Evolutionary conservation across 129 eudicot genomes (phyloP), one percentile per base, ranked within the genome.

Genomic region (Flaveria trinervia): DNA sequence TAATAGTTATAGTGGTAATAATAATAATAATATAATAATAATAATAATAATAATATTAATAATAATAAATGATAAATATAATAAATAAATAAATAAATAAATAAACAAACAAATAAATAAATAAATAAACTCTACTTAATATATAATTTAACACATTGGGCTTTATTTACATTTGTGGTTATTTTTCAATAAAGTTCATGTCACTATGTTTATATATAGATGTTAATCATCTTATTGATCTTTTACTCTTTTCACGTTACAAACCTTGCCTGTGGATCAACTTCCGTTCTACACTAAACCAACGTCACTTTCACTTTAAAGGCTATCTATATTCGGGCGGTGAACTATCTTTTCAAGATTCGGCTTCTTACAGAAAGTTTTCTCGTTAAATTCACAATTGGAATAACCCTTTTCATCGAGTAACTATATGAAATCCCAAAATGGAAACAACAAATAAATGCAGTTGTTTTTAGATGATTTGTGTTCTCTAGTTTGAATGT

Each of bases 241-340:
- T 67, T 36, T 36, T 65, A 68, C 80, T 15, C 55, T 68, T 78
- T 73, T 44, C 45, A 20, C 56, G 62, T 75, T 48, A 68, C 44
- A 61, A 65, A 55, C 65, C 16, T 50, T 17, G 46, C 46, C 15
- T 39, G 16, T 81, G 65, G 15, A 25, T 50, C 44, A 68, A 71
- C 16, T 76, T 82, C 22, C 72, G 76, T 77, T 72, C 36, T 77
- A 65, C 56, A 66, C 79, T 69, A 77, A 77, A 73, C 72, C 70
- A 55, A 82, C 2, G 79, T 82, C 85, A 46, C 85, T 77, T 65
- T 82, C 85, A 28, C 36, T 46, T 77, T 82, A 65, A 82, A 71
- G 71, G 39, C 66, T 5, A 3, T 55, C 57, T 66, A 73, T 73
- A 18, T 28, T 66, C 18, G 50, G 79, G 36, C 7, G 55, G 79